Base-by-base conservation (phyloP, 306 rosid species). In the Cicer bijugum region DNA sequence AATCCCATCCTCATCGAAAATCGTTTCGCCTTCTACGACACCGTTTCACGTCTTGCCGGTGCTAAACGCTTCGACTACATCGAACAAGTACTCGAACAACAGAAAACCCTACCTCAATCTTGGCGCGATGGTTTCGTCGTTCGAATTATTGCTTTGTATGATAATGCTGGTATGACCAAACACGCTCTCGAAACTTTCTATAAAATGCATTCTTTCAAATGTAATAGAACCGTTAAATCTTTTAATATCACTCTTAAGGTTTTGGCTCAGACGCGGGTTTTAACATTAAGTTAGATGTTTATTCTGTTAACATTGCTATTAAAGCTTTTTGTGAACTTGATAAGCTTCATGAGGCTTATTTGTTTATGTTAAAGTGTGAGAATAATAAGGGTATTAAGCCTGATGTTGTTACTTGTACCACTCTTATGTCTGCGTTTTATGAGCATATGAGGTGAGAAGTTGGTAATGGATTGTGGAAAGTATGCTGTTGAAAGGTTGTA, bases 401-500 rank as follows among this genome's bases (percentile, higher is more conserved):
- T 0, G 97, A 91, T 85, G 84, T 82, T 51, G 43, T 91, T 43
- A 89, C 97, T 0, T 91, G 84, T 53, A 91, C 97, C 0, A 89
- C 95, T 12, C 88, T 89, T 35, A 75, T 91, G 8, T 83, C 92
- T 1, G 89, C 89, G 9, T 87, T 86, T 87, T 91, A 89, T 74
- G 67, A 83, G 66, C 35, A 45, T 38, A 84, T 48, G 53, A 74
- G 76, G 9, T 86, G 78, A 6, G 91, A 75, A 61, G 80, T 87
- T 82, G 92, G 89, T 8, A 91, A 89, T 83, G 95, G 97, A 2
- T 75, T 91, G 73, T 89, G 97, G 95, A 91, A 91, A 75, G 82
- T 45, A 89, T 91, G 97, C 72, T 89, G 71, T 70, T 87, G 81
- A 16, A 16, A 16, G 17, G 17, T 16, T 16, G 17, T 16, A 16